Conservation (phyloP, 2,329 filamentous ascomycete genomes). For the Corinectria fuckeliana region DNA sequence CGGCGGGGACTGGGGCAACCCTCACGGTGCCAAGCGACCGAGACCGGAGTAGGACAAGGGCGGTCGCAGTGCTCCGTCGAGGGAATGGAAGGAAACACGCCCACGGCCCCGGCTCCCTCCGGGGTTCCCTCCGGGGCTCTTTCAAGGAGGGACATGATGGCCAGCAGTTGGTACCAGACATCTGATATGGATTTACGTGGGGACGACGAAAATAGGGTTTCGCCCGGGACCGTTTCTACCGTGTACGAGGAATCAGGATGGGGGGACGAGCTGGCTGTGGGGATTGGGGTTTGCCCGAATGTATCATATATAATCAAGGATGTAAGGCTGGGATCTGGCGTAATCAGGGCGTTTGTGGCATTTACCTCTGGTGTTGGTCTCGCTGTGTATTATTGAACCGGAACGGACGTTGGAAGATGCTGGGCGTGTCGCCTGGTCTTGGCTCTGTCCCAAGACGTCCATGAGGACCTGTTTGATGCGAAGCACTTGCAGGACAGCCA, state of each 20-base stretch:
- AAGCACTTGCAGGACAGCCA: no score
- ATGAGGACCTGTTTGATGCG: no score
- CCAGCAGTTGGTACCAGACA: neutral
- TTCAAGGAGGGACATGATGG: neutral
- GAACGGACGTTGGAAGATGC: neutral
- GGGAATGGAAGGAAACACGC: neutral
- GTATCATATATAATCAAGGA: slow-evolving; percentile 38
- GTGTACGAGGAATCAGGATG: slow-evolving; percentile 1
- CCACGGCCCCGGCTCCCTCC: neutral
- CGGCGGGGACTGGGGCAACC: slow-evolving; percentile 74
- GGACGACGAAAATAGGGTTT: neutral
- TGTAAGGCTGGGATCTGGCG: slow-evolving; percentile 37
- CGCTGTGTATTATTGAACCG: neutral
- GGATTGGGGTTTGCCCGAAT: slow-evolving; percentile 20
- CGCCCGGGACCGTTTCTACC: neutral
- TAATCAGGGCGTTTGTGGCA: slow-evolving; percentile 32
- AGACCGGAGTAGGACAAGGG: slow-evolving; percentile 65
- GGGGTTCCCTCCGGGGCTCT: no score
- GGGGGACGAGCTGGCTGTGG: slow-evolving; percentile 14
- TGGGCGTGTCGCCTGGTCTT: neutral
- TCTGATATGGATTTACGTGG: neutral
- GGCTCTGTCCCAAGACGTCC: no score
- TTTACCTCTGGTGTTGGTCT: neutral
- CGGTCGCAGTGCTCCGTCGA: neutral
- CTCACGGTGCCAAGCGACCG: slow-evolving; percentile 80